These are phyloP conservation scores for Dryas drummondii DNA, from an alignment of 306 rosid genomes.

Conservation along the genomic window DNA sequence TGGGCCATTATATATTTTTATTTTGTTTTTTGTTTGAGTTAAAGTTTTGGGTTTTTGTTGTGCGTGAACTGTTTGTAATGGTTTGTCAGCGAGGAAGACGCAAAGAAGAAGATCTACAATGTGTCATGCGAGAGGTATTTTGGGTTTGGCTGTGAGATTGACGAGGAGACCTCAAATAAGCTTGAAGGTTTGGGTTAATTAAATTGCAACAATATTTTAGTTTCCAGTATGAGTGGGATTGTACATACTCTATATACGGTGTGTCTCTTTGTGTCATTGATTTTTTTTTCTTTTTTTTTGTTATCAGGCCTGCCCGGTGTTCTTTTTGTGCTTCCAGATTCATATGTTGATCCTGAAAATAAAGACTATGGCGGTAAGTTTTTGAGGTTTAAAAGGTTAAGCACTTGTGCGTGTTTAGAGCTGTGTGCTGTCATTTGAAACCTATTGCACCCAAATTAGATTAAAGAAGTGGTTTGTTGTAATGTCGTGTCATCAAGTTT, in stretches of 20 bases:
- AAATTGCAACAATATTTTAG: neutral
- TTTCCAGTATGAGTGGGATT: neutral
- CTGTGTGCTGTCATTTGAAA: neutral
- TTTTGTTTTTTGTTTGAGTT: neutral
- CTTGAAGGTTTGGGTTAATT: conserved; percentile 55
- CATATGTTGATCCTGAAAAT: conserved; percentile 85
- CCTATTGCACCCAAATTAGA: neutral
- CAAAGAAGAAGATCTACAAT: conserved; percentile 87
- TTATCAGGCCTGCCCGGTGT: conserved; percentile 74
- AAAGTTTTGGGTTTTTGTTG: neutral
- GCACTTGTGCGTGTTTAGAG: neutral
- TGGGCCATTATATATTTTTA: neutral
- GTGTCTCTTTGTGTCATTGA: neutral
- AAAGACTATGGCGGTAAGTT: conserved; percentile 87
- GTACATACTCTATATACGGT: neutral
- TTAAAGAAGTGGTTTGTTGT: neutral
- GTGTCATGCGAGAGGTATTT: conserved; percentile 87
- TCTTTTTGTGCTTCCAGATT: conserved; percentile 86
- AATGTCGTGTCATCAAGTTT: neutral
- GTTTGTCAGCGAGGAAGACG: conserved; percentile 71
- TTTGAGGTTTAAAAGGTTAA: neutral
- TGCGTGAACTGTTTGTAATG: neutral
- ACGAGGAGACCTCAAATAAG: conserved; percentile 92
- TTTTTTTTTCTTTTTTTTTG: neutral
- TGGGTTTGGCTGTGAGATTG: conserved; percentile 90